Conservation (phyloP, 305 asterid genomes). For the Fraxinus dipetala region DNA sequence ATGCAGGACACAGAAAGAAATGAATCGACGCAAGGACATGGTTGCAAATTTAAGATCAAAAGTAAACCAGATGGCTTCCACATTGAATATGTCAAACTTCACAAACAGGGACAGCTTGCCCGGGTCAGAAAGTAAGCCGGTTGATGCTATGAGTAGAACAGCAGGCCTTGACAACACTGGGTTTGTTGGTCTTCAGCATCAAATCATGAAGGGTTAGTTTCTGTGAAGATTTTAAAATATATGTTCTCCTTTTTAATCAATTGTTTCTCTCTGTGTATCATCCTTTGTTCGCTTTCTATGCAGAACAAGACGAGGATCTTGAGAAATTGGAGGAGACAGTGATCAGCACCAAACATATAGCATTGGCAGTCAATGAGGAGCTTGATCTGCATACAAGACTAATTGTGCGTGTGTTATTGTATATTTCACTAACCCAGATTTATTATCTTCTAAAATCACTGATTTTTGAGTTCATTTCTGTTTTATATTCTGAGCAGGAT, state of each 20-base stretch:
- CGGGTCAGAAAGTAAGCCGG: constrained; percentile 78
- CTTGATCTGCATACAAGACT: constrained; percentile 55
- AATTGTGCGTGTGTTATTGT: constrained; percentile 37
- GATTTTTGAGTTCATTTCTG: neutral
- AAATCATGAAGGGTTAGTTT: constrained; percentile 48
- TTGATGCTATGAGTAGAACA: constrained; percentile 65
- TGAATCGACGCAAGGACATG: constrained; percentile 81
- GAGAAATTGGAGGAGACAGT: constrained; percentile 63
- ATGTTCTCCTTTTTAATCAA: neutral
- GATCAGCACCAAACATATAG: constrained; percentile 58
- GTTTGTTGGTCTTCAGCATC: constrained; percentile 58
- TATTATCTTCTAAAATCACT: neutral
- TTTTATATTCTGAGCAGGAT: constrained; percentile 38
- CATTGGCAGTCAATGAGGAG: constrained; percentile 62
- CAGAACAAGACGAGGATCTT: constrained; percentile 68
- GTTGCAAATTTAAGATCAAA: constrained; percentile 62
- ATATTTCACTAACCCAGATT: neutral
- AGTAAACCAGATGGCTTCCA: constrained; percentile 77
- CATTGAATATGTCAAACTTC: constrained; percentile 82
- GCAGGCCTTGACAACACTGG: constrained; percentile 55
- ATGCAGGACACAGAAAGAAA: constrained; percentile 78
- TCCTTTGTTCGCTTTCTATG: neutral
- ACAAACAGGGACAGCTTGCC: constrained; percentile 84
- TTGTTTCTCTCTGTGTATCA: neutral
- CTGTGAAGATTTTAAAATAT: constrained; percentile 15